Evolutionary conservation across 768 basidiomycete species (phyloP), one percentile per base, ranked within the genome.

Genomic region (Obba rivulosa): DNA sequence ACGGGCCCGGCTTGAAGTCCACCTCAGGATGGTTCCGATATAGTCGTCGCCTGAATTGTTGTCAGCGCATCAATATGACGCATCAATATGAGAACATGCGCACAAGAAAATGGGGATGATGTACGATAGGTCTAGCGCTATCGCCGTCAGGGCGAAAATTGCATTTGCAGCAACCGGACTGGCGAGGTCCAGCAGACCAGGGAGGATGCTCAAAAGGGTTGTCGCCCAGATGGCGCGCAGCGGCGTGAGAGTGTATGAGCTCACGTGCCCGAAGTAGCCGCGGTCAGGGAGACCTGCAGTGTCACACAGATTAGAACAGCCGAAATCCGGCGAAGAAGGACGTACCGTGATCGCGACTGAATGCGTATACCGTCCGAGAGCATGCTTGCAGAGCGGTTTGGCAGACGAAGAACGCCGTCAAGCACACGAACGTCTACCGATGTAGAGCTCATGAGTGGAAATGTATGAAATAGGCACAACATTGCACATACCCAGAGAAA

Each of bases 331-430:
- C n/a, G 39, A 57, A 49, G 39, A 44, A 42, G 31, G 28, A 52
- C 68, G 34, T 50, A 79, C 85, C 85, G 48, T 81, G 76, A 60
- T 90, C 88, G 46, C 87, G 82, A 59, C 83, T 85, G 70, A 94
- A 91, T 2, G 91, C 91, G 58, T 86, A 92, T 21, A 92, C 71
- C 0, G 87, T 86, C 34, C 92, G 76, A 3, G 88, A 87, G 46
- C 80, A 82, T 20, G 91, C 91, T 57, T 94, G 91, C 5, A 90
- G 73, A 10, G 88, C 83, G 13, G 79, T 83, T 64, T 89, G 87
- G 16, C 80, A 81, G 48, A 90, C 87, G 63, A 89, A 89, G 71
- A 91, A 92, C 0, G 92, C 92, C 14, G 90, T 89, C 49, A 88
- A 62, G 71, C 90, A 92, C 24, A 90, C 85, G 52, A 85, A 81